These are phyloP conservation scores for Garcia nutans DNA, from an alignment of 345 rosid species.

Conservation along the genomic window DNA sequence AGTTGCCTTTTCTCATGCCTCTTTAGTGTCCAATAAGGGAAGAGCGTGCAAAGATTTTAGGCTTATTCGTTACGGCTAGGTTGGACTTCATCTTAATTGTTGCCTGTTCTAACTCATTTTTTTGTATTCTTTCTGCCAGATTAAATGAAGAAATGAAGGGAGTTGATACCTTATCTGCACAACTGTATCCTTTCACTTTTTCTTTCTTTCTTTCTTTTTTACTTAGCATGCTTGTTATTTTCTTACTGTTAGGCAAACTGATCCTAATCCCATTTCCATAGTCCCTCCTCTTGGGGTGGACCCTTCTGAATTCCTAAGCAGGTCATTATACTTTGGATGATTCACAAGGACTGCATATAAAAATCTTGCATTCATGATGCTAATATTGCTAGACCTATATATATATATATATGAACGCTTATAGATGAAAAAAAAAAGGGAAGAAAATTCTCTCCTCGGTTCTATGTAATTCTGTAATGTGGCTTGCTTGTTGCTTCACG, in stretches of 20 bases:
- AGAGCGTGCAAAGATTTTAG: background rate
- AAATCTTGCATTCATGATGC: background rate
- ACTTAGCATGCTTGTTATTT: background rate
- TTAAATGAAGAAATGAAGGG: slow-evolving; percentile 92
- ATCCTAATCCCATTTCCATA: background rate
- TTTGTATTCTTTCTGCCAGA: slow-evolving; percentile 46
- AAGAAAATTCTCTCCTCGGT: background rate
- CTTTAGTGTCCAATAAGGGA: background rate
- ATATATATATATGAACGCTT: background rate
- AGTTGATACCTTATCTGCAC: slow-evolving; percentile 54
- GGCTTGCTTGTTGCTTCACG: background rate
- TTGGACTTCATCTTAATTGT: background rate
- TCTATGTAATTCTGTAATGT: background rate
- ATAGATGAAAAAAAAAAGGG: too few species aligned
- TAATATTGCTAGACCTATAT: background rate
- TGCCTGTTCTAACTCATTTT: background rate
- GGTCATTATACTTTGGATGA: background rate
- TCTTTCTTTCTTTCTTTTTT: background rate
- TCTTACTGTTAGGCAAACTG: background rate
- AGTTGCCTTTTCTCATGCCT: background rate
- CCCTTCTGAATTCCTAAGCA: background rate
- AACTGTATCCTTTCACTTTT: slow-evolving; percentile 72
- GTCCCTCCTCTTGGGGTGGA: background rate
- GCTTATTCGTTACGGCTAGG: background rate
- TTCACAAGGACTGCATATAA: background rate